Percentiles rank a stretch among this genome's conserved stretches.
phyloP scores from a whole-genome alignment of 345 rosid species.

The Citrus mangshanensis region DNA sequence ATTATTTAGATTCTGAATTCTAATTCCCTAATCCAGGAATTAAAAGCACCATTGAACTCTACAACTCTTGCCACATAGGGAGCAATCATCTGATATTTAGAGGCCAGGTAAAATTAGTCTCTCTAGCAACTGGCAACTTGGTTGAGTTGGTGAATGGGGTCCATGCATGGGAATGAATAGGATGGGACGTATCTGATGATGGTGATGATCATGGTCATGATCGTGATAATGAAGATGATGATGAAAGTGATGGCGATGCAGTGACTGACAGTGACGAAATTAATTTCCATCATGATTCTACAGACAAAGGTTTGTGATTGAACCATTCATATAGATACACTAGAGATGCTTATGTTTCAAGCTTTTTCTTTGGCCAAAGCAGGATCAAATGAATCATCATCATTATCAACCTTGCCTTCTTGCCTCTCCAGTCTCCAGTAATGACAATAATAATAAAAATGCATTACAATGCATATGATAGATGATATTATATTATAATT shows the following conservation, averaged over 20 bases:
- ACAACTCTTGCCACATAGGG: slow-evolving; percentile 9
- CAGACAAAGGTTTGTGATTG: slow-evolving; percentile 1
- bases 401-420: not conserved
- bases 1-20: fast-evolving
- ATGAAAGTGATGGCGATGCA: not conserved
- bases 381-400: too few species aligned
- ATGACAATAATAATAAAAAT: too few species aligned
- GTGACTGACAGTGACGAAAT: not conserved
- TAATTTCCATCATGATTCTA: not conserved
- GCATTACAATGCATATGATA: too few species aligned
- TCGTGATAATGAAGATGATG: not conserved
- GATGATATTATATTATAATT: too few species aligned
- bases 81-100: not conserved
- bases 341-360: slow-evolving; percentile 5
- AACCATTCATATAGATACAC: not conserved
- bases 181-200: not conserved
- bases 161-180: not conserved
- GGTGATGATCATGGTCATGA: not conserved
- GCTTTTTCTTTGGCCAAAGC: not conserved
- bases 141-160: not conserved
- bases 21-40: fast-evolving
- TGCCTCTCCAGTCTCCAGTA: too few species aligned
- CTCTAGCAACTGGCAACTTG: not conserved
- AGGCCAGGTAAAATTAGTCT: not conserved
- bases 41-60: not conserved